Percentiles rank a stretch among this genome's conserved stretches.
phyloP scores from a whole-genome alignment of 2,329 filamentous ascomycete species.

The Pseudogymnoascus sp. region DNA sequence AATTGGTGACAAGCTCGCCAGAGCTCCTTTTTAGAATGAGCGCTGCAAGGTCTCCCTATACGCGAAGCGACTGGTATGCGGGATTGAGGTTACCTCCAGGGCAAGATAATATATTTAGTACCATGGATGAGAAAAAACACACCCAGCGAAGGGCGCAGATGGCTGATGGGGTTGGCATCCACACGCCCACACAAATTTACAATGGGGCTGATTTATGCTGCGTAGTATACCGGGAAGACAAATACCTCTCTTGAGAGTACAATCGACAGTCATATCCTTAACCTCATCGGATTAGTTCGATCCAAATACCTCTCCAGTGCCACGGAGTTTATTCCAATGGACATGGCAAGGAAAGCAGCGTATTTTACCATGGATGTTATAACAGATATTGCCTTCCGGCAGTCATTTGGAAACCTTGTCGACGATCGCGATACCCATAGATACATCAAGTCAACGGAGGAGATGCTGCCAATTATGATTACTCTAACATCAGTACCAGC shows the following conservation, averaged over 20 bases:
- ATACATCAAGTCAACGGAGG: constrained; percentile 39
- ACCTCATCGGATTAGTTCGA: constrained; percentile 40
- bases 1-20: constrained; percentile 20
- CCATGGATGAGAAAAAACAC: constrained; percentile 7
- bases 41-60: constrained; percentile 20
- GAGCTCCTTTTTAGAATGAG: constrained; percentile 19
- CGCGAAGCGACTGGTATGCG: constrained; percentile 17
- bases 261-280: constrained; percentile 33
- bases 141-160: constrained; percentile 5
- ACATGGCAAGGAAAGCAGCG: constrained; percentile 43
- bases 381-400: constrained; percentile 44
- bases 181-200: background rate
- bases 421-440: constrained; percentile 41
- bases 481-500: constrained; percentile 37
- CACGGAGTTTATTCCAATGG: constrained; percentile 32
- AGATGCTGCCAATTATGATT: constrained; percentile 38
- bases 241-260: constrained; percentile 36
- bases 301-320: constrained; percentile 39
- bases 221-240: constrained; percentile 44
- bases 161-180: background rate
- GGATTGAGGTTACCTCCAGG: constrained; percentile 5
- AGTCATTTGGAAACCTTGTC: constrained; percentile 40
- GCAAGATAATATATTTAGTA: constrained; percentile 10
- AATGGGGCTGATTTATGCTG: constrained; percentile 3
- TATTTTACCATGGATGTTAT: constrained; percentile 50